Conservation (phyloP, 495 filamentous ascomycete genomes). For the Penicillium bialowiezense region DNA sequence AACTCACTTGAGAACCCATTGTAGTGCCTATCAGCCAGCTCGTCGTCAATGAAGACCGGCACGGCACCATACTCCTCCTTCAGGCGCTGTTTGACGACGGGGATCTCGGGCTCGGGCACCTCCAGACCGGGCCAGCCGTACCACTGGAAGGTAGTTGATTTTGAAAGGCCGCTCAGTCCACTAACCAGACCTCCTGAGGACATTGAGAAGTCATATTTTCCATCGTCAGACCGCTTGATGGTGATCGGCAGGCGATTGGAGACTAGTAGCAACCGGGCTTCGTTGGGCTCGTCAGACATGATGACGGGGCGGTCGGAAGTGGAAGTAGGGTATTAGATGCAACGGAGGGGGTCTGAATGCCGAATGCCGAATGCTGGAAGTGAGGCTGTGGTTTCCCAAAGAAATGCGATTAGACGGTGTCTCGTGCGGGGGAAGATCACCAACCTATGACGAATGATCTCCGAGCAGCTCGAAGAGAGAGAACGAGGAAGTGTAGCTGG, state of each 20-base stretch:
- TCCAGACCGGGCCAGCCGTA: slow-evolving; percentile 96
- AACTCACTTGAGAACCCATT: slow-evolving; percentile 82
- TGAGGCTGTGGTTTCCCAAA: background rate
- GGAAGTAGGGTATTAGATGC: background rate
- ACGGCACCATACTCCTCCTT: slow-evolving; percentile 71
- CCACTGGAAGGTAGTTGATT: slow-evolving; percentile 92
- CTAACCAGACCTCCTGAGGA: slow-evolving; percentile 93
- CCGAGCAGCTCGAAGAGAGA: too few species aligned
- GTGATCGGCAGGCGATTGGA: slow-evolving; percentile 95
- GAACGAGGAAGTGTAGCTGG: too few species aligned
- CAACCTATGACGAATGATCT: slow-evolving; percentile 1
- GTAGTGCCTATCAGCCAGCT: slow-evolving; percentile 77
- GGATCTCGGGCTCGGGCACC: slow-evolving; percentile 67
- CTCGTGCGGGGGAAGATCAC: slow-evolving; percentile 9
- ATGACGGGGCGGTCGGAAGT: slow-evolving; percentile 5
- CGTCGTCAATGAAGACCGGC: slow-evolving; percentile 76
- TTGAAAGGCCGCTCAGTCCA: slow-evolving; percentile 83
- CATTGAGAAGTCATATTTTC: slow-evolving; percentile 83
- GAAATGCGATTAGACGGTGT: slow-evolving; percentile 8
- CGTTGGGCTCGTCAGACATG: slow-evolving; percentile 35
- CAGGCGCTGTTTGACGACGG: slow-evolving; percentile 60
- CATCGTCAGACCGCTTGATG: slow-evolving; percentile 85
- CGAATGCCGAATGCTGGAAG: background rate
- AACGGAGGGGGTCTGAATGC: too few species aligned
- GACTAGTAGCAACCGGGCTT: slow-evolving; percentile 68